phyloP scores from a whole-genome alignment of 78 protist genomes.

The Corallochytrium limacisporum region DNA sequence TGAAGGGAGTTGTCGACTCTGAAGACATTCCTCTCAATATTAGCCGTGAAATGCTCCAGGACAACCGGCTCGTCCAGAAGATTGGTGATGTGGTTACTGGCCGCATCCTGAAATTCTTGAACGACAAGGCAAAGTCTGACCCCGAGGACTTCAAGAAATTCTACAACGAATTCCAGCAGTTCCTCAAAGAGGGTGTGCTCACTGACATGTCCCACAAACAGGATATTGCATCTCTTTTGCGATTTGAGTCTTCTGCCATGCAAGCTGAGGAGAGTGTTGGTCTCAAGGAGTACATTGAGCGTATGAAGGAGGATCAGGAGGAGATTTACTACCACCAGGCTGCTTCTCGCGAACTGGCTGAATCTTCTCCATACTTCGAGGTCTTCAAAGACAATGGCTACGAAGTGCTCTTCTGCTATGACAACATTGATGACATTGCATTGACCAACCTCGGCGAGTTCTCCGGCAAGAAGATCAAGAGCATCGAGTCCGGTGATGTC shows the following conservation, averaged over 20 bases:
- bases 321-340: constrained; percentile 64
- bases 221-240: constrained; percentile 48
- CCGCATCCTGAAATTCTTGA: constrained; percentile 34
- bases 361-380: constrained; percentile 70
- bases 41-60: constrained; percentile 79
- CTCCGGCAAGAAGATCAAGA: constrained; percentile 38
- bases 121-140: constrained; percentile 32
- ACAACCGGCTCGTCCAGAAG: constrained; percentile 49
- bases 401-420: constrained; percentile 47
- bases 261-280: background rate
- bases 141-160: constrained; percentile 34
- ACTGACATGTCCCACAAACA: constrained; percentile 22
- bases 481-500: constrained; percentile 34
- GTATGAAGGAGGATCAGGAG: constrained; percentile 60
- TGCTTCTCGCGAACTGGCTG: constrained; percentile 26
- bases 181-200: constrained; percentile 68
- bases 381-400: constrained; percentile 45
- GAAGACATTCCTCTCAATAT: constrained; percentile 87
- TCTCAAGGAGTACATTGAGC: constrained; percentile 53
- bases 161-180: constrained; percentile 47
- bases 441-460: constrained; percentile 34
- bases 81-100: constrained; percentile 20
- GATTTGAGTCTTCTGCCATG: constrained; percentile 36
- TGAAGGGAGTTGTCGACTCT: constrained; percentile 73
- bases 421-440: constrained; percentile 66